Percentiles rank a stretch among this genome's conserved stretches.
These are phyloP conservation scores for Skeletonema tropicum DNA, from an alignment of 108 stramenopile species.

Conservation along the genomic window DNA sequence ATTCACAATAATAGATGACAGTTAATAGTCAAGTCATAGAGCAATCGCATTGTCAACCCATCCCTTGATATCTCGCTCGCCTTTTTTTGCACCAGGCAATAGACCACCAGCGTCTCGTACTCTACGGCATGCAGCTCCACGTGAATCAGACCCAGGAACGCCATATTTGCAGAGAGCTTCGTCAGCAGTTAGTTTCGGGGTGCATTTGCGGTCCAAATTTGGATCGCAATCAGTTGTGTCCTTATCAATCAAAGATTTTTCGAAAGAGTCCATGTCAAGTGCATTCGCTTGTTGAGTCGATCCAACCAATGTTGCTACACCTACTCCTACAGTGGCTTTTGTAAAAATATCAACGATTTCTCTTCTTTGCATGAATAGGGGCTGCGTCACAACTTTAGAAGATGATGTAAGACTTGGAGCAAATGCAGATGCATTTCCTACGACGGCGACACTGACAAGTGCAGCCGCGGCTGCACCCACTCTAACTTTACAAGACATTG, in stretches of 20 bases:
- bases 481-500: not conserved
- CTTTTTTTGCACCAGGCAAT: constrained; percentile 40
- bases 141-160: constrained; percentile 48
- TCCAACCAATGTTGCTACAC: not conserved
- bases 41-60: constrained; percentile 10
- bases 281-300: constrained; percentile 31
- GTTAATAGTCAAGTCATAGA: not conserved
- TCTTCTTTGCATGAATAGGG: constrained; percentile 19
- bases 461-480: not conserved
- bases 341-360: constrained; percentile 11
- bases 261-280: constrained; percentile 71
- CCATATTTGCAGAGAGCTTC: constrained; percentile 80
- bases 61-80: constrained; percentile 28
- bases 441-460: not conserved
- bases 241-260: constrained; percentile 35
- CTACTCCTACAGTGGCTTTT: constrained; percentile 2
- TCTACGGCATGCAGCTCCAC: constrained; percentile 61
- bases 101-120: constrained; percentile 60
- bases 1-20: not conserved
- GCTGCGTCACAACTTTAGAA: not conserved
- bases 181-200: constrained; percentile 58
- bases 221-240: constrained; percentile 74
- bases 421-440: constrained; percentile 1
- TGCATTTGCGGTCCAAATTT: constrained; percentile 69
- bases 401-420: not conserved